These are phyloP conservation scores for Umbellularia californica DNA, from an alignment of 164 flowering plant species.

Conservation along the genomic window DNA sequence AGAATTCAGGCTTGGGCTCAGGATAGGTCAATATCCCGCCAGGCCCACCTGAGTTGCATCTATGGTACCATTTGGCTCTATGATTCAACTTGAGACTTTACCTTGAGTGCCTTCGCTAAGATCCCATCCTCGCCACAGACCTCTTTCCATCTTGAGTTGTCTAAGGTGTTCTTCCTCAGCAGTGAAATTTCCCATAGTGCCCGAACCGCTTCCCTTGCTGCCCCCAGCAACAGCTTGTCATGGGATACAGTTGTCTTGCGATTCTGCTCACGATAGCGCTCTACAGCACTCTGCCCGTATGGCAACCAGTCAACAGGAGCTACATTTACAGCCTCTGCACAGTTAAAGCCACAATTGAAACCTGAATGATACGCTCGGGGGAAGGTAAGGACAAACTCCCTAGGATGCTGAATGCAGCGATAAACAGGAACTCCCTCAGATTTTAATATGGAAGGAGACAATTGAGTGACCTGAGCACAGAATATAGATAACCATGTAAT, in stretches of 20 bases:
- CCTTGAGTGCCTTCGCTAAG: conserved; percentile 61
- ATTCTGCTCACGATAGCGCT: conserved; percentile 47
- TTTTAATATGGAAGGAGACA: conserved; percentile 51
- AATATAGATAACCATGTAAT: neutral
- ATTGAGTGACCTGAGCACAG: conserved; percentile 50
- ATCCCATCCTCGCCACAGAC: conserved; percentile 63
- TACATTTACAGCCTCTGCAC: conserved; percentile 55
- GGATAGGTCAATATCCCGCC: too few species aligned
- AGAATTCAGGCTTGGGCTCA: too few species aligned
- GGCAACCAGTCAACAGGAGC: conserved; percentile 89
- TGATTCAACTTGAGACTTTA: conserved; percentile 18
- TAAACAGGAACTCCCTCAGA: conserved; percentile 74
- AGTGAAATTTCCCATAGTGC: conserved; percentile 56
- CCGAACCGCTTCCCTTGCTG: conserved; percentile 67
- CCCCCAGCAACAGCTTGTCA: conserved; percentile 72
- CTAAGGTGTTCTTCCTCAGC: conserved; percentile 31
- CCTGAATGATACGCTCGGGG: conserved; percentile 78
- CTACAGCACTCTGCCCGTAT: conserved; percentile 59
- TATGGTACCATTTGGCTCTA: too few species aligned
- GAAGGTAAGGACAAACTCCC: conserved; percentile 72
- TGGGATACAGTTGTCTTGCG: conserved; percentile 61
- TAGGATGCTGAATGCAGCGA: conserved; percentile 61
- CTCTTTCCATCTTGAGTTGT: conserved; percentile 53
- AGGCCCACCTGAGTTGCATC: too few species aligned
- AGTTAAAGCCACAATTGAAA: conserved; percentile 78